Evolutionary conservation across 805 yeast species (phyloP), one percentile per base, ranked within the genome.

Genomic region (Myxozyma neotropica): DNA sequence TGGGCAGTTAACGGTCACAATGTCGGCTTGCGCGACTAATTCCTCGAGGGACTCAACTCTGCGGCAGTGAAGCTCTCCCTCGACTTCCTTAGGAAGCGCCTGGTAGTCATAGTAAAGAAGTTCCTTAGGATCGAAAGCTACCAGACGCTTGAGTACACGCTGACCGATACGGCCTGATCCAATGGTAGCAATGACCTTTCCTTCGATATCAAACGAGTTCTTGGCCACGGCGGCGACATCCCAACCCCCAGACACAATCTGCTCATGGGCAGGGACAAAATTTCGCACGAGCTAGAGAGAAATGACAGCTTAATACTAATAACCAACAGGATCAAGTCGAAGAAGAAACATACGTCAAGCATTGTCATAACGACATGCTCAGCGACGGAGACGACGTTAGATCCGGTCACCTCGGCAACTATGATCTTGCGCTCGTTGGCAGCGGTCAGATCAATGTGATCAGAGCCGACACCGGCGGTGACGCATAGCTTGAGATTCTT

Each of bases 391-490:
- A 80, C 81, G 50, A 87, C 91, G 71, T 88, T 88, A 54, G 91
- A 86, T 5, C 94, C 93, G 27, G 95, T 88, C 55, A 88, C 94
- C 75, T 88, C 94, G 51, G 84, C 77, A 19, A 88, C 94, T 17
- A 87, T 79, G 69, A 88, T 82, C 63, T 82, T 80, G 60, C 77
- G 76, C 65, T 81, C 84, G 67, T 84, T 82, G 65, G 89, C 84
- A 67, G 87, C 87, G 66, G 80, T 80, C 68, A 88, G 78, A 70
- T 87, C 93, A 63, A 87, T 79, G 74, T 88, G 94, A 72, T 88
- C 94, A 21, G 90, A 85, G 12, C 95, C 95, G 60, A 88, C 91
- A 68, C 94, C 95, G 8, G 95, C 95, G 50, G 92, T 88, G 67
- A 87, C 79, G 61, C 85, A 77, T 53, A 86, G 70, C 77, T 86